Base-by-base conservation (phyloP, 495 filamentous ascomycete genomes). In the Daldinia loculata region DNA sequence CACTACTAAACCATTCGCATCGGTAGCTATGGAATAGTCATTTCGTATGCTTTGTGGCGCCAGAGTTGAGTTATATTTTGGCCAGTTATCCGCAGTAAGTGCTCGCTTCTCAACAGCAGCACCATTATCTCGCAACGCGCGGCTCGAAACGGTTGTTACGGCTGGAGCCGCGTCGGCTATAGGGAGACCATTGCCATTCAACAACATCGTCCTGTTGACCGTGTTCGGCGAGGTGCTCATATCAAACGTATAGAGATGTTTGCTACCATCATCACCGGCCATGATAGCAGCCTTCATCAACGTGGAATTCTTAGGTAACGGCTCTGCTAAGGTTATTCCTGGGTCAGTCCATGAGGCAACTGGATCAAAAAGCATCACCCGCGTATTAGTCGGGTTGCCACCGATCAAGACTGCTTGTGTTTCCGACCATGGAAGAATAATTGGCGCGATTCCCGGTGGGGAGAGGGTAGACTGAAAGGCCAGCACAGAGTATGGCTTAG, bases 181-280 rank as follows among this genome's bases (percentile, higher is more conserved):
- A 70, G 70, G 89, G 66, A 64, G 80, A 76, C 70, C 89, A 68
- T 77, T 64, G 6, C 70, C 78, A 61, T 75, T 78, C 26, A 82
- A 67, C 14, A 97, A 73, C 7, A 89, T 85, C 5, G 88, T 84
- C 57, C 89, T 88, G 19, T 87, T 86, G 48, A 98, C 91, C 8
- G 81, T 75, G 76, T 97, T 95, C n/a, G 96, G 94, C 3, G 88
- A 89, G 11, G 82, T 82, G 12, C 81, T 86, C 84, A 95, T 87
- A 74, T 97, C 88, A 76, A 94, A 98, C 1, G 87, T 87, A 69
- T 94, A 87, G 12, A 98, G 81, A n/a, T 93, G 84, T 76, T 93
- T 95, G 78, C 91, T 93, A 4, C 89, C 92, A 74, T 97, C 92
- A 43, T 89, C 86, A 7, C 89, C 90, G 57, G 82, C 81, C 19